Evolutionary conservation across 2,329 filamentous ascomycete species (phyloP), one percentile per base, ranked within the genome.

Genomic region (Ceratocystis alfenasii): DNA sequence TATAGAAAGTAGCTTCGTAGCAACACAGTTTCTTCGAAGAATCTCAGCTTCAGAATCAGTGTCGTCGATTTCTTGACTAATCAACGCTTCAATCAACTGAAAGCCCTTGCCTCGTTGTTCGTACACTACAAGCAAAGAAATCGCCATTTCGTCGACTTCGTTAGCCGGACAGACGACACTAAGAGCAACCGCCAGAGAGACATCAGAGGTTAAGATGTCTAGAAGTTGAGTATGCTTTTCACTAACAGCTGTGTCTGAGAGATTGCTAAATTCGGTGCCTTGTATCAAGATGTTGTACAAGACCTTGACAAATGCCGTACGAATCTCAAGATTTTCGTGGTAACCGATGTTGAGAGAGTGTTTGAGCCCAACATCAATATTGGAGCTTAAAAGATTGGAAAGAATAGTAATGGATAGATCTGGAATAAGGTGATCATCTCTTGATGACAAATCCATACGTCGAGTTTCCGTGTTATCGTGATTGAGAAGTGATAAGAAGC

Each of bases 241-340:
- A 69, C 80, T 86, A 15, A 87, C 83, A 17, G 84, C 84, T 12
- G 82, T 80, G 72, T 88, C 85, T 1, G 85, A 86, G 36, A 88
- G 73, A 65, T 85, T 86, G 71, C 81, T 87, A 71, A 88, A 88
- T 71, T 88, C 86, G 0, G 85, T 87, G 45, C 86, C 86, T 71
- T 88, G 86, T n/a, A 86, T 80, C 17, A 88, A 74, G 64, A 88
- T 87, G 71, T 88, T 88, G 72, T 84, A 87, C 5, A 88, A 77
- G 17, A 88, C 86, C 69, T 84, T 86, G 68, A 88, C 81, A 71
- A 88, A 88, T 1, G 86, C 86, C 4, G 84, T 87, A 64, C 86
- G 80, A 67, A 88, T 87, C 70, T 87, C 84, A 41, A 86, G 77
- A 70, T 87, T 87, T 70, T 87, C 84, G 70, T 88, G 84, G 71